phyloP scores from a whole-genome alignment of 1,139 yeast species.

The Pneumocystis jirovecii region DNA sequence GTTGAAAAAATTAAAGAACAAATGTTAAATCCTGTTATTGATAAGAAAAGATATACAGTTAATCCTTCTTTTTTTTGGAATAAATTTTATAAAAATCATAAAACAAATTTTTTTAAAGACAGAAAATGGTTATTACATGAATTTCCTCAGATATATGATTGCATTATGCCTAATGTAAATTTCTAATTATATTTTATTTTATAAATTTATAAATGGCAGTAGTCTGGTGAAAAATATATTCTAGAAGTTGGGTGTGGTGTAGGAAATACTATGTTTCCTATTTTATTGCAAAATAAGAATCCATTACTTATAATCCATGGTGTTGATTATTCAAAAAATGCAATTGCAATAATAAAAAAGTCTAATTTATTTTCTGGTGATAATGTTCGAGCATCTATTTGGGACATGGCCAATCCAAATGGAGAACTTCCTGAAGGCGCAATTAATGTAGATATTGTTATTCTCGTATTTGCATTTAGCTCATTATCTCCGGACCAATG shows the following conservation, averaged over 20 bases:
- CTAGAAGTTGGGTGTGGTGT: constrained; percentile 98
- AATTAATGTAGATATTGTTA: constrained; percentile 74
- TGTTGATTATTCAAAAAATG: constrained; percentile 80
- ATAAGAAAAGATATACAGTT: constrained; percentile 24
- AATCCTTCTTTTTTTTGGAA: constrained; percentile 94
- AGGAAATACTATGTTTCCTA: constrained; percentile 90
- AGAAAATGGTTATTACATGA: constrained; percentile 92
- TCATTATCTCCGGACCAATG: constrained; percentile 90
- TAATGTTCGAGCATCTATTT: constrained; percentile 72
- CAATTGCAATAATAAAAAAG: constrained; percentile 66
- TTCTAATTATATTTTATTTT: not conserved
- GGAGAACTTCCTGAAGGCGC: constrained; percentile 70
- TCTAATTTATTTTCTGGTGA: constrained; percentile 43
- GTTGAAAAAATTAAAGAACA: constrained; percentile 61
- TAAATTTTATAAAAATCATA: constrained; percentile 74
- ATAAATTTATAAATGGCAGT: constrained; percentile 17
- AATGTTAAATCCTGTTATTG: constrained; percentile 59
- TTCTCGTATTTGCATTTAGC: constrained; percentile 84
- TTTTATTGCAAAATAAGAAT: constrained; percentile 66
- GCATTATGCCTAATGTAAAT: constrained; percentile 39
- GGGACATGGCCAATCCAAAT: constrained; percentile 82
- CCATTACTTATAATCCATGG: constrained; percentile 62
- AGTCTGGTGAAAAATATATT: constrained; percentile 54
- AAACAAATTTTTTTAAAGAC: constrained; percentile 88
- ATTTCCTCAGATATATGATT: constrained; percentile 65